Evolutionary conservation across 2,329 filamentous ascomycete species (phyloP), one percentile per base, ranked within the genome.

Genomic region (Diaporthe capsici): DNA sequence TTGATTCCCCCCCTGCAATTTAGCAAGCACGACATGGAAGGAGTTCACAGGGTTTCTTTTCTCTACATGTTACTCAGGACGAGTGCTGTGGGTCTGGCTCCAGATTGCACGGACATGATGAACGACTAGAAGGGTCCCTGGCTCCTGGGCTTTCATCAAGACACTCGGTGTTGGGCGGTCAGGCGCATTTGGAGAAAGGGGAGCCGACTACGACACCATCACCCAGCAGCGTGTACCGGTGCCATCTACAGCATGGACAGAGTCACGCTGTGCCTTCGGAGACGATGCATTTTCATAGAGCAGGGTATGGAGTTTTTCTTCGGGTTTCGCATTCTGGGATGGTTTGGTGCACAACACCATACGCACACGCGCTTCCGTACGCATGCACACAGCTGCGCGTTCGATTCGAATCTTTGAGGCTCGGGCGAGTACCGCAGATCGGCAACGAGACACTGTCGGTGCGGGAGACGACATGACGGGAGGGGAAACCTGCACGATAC

Each of bases 251-350:
- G 49, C 55, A n/a, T 71, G 72, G 65, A 51, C 57, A 39, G 42
- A 17, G 34, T 53, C 22, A 44, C 72, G 60, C 31, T 61, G 67
- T 58, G 71, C 42, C 65, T 57, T 44, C 49, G 58, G 58, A 70
- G 67, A 73, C 67, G 72, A 75, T 51, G 67, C 75, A 75, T 76
- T 76, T 75, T 75, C 60, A 75, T 63, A 73, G 75, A 70, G 51
- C 53, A 76, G 65, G 58, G 67, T 44, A 72, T 63, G 75, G 75
- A 76, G 72, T 76, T 76, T 31, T 72, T 42, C 3, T 67, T 31
- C 44, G 75, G 72, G 53, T 67, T 74, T 68, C 72, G 75, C 75
- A 76, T 72, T 61, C 47, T 57, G 42, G 67, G 72, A 70, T 74
- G 68, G 57, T 42, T 51, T 58, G 72, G 65, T 61, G 75, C 65